Conservation (phyloP, 2,329 filamentous ascomycete species). For the Xylaria sp. region DNA sequence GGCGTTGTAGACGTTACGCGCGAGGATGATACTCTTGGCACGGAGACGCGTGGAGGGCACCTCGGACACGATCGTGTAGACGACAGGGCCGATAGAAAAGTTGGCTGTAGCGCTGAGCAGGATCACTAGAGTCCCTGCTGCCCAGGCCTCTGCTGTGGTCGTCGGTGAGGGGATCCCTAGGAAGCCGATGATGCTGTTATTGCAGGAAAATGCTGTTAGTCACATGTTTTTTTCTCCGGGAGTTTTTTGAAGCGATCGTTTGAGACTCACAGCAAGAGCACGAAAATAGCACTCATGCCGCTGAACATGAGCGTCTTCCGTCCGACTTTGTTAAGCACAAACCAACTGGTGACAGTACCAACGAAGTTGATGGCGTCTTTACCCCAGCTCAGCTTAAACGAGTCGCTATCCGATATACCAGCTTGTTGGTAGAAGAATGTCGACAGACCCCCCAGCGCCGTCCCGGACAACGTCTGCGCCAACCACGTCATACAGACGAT, state of each 20-base stretch:
- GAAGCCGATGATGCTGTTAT: slow-evolving; percentile 40
- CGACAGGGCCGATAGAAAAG: slow-evolving; percentile 52
- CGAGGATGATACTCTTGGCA: slow-evolving; percentile 53
- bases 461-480: slow-evolving; percentile 42
- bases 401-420: slow-evolving; percentile 41
- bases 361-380: slow-evolving; percentile 47
- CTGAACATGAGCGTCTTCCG: slow-evolving; percentile 48
- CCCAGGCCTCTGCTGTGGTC: slow-evolving; percentile 49
- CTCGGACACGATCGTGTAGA: slow-evolving; percentile 55
- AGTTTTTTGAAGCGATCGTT: too few relatives aligned
- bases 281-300: slow-evolving; percentile 48
- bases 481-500: slow-evolving; percentile 45
- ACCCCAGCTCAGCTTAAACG: slow-evolving; percentile 44
- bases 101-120: slow-evolving; percentile 52
- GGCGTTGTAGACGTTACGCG: slow-evolving; percentile 51
- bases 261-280: slow-evolving; percentile 47
- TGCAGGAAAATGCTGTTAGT: slow-evolving; percentile 1
- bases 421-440: slow-evolving; percentile 47
- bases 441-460: slow-evolving; percentile 42
- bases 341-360: slow-evolving; percentile 50
- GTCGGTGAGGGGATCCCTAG: slow-evolving; percentile 42
- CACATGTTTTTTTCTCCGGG: background rate
- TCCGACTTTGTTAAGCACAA: slow-evolving; percentile 46
- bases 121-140: slow-evolving; percentile 50
- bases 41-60: slow-evolving; percentile 52